Base-by-base conservation (phyloP, 768 basidiomycete species). In the Inosperma sp. region DNA sequence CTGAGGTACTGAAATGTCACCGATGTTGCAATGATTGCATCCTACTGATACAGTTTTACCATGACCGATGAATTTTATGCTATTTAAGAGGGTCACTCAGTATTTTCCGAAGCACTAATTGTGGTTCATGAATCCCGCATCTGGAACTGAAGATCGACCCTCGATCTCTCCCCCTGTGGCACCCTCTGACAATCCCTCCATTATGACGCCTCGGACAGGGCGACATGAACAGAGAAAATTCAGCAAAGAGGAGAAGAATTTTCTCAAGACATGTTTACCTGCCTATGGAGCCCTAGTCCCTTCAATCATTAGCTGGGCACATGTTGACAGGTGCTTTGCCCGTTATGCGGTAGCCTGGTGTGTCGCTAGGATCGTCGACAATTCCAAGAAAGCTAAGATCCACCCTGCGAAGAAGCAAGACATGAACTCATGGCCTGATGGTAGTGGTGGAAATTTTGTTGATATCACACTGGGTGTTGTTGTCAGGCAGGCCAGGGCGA, bases 161-260 rank as follows among this genome's bases (percentile, higher is more conserved):
- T n/a, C n/a, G n/a, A n/a, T n/a, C 37, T 12, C 37, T 13, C 26
- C 30, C 4, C 29, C 41, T 37, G 37, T 14, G 19, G 41, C 26
- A 27, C 26, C 23, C 26, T 43, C 42, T 43, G 43, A 44, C 43
- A 13, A 4, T 25, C 26, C 40, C 23, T n/a, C 23, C n/a, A 3
- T 17, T 10, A 43, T 30, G 43, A 31, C 26, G 5, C 42, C 26
- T 43, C 26, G 19, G 16, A 16, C 21, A 7, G 31, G 10, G 45
- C 45, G 45, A 23, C 30, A 10, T 12, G 36, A 39, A 19, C 48
- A 49, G n/a, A 35, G 48, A 5, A 49, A 49, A 39, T 49, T 49
- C 35, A 16, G 22, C 21, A 49, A 0, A 39, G 36, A 35, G 13
- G 48, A 49, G 25, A 36, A 7, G 3, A 27, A 8, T 7, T 49